Percentiles rank a stretch among this genome's conserved stretches.
Conservation (phyloP, 768 basidiomycete genomes). For the Multifurca ochricompacta region DNA sequence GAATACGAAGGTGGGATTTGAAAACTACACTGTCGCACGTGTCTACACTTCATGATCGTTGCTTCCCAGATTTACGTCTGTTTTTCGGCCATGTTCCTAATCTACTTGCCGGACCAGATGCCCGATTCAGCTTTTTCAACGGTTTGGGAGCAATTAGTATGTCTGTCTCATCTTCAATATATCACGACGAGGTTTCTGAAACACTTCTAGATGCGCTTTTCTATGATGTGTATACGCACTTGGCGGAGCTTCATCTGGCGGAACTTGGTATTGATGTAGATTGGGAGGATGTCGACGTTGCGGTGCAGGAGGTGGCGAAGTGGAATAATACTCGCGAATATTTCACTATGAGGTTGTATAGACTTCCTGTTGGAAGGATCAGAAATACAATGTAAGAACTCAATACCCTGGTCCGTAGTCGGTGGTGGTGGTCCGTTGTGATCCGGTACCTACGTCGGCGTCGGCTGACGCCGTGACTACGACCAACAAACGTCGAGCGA, state of each 20-base stretch:
- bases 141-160: conserved; percentile 93
- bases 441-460: too few species aligned
- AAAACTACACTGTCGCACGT: not conserved
- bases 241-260: conserved; percentile 80
- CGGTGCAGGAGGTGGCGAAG: conserved; percentile 43
- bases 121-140: conserved; percentile 93
- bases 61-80: conserved; percentile 46
- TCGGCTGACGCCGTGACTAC: too few species aligned
- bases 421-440: too few species aligned
- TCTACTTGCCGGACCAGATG: conserved; percentile 63
- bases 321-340: conserved; percentile 77
- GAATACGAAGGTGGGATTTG: conserved; percentile 57
- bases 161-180: not conserved
- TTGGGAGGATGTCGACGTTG: conserved; percentile 80
- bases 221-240: conserved; percentile 83
- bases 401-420: too few species aligned
- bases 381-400: conserved; percentile 28
- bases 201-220: conserved; percentile 60
- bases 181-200: not conserved
- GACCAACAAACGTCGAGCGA: too few species aligned
- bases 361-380: conserved; percentile 41
- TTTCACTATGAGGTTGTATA: conserved; percentile 69
- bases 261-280: conserved; percentile 68
- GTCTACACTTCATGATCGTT: not conserved
- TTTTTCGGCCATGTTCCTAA: conserved; percentile 81